Evolutionary conservation across 352 stramenopile genomes (phyloP).

Genomic region (Albugo candida): DNA sequence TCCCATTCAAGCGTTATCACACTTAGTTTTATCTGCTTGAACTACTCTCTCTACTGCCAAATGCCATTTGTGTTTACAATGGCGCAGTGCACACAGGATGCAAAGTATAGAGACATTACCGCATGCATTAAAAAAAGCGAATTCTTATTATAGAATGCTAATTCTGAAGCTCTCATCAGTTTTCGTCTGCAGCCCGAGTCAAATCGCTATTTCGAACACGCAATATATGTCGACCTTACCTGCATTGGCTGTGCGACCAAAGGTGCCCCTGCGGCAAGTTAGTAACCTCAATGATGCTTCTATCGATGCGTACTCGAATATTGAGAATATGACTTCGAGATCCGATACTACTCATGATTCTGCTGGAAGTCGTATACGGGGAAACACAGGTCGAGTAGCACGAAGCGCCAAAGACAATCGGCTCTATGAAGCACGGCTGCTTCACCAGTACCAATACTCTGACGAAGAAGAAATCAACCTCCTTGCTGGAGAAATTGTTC

Average conservation of each 20-base stretch:
- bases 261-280: slow-evolving; percentile 62
- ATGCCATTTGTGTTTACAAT: too few relatives aligned
- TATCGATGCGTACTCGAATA: slow-evolving; percentile 55
- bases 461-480: slow-evolving; percentile 57
- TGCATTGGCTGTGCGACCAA: slow-evolving; percentile 62
- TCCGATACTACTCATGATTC: too few relatives aligned
- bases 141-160: too few relatives aligned
- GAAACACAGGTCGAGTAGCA: slow-evolving; percentile 6
- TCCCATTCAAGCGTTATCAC: too few relatives aligned
- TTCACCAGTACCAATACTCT: slow-evolving; percentile 16
- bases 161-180: too few relatives aligned
- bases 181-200: too few relatives aligned
- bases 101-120: too few relatives aligned
- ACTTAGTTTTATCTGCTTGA: too few relatives aligned
- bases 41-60: too few relatives aligned
- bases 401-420: slow-evolving; percentile 8
- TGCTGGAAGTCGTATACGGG: not conserved
- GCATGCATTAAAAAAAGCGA: too few relatives aligned
- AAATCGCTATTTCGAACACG: too few relatives aligned
- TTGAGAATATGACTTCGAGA: not conserved
- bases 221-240: slow-evolving; percentile 6
- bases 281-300: slow-evolving; percentile 68
- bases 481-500: slow-evolving; percentile 36
- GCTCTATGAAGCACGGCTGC: slow-evolving; percentile 9
- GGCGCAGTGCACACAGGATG: too few relatives aligned